phyloP scores from a whole-genome alignment of 2,329 filamentous ascomycete species.

The Huntiella decipiens region DNA sequence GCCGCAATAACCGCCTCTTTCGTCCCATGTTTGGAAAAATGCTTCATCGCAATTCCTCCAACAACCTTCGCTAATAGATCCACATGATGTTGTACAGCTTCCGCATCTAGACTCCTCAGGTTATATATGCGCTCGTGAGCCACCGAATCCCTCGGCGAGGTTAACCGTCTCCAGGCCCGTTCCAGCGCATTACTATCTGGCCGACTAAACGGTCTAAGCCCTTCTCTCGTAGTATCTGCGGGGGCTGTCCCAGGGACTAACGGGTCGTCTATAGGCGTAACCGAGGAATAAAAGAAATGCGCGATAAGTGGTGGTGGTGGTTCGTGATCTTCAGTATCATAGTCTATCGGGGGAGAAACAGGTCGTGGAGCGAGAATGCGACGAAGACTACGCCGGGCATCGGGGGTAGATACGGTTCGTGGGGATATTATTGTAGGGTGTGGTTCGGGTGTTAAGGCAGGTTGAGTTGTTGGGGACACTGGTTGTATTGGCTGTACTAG shows the following conservation, averaged over 20 bases:
- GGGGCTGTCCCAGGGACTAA: conserved; percentile 45
- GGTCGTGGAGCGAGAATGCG: neutral
- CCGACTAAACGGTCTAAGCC: conserved; percentile 57
- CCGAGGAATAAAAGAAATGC: conserved; percentile 74
- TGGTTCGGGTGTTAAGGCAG: neutral
- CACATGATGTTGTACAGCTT: conserved; percentile 17
- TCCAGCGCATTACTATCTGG: conserved; percentile 68
- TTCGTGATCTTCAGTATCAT: conserved; percentile 23
- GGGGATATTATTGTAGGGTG: neutral
- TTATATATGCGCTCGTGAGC: conserved; percentile 24
- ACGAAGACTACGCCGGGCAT: neutral
- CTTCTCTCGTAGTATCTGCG: conserved; percentile 26
- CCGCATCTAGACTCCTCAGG: neutral
- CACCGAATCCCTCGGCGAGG: conserved; percentile 26
- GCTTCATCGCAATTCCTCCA: conserved; percentile 24
- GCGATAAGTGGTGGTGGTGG: conserved; percentile 39
- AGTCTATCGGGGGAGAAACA: neutral
- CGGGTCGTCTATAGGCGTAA: conserved; percentile 71
- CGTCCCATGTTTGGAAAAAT: conserved; percentile 25
- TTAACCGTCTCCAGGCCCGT: conserved; percentile 51
- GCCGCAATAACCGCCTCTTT: conserved; percentile 3
- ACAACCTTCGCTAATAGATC: conserved; percentile 23
- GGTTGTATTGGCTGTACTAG: neutral
- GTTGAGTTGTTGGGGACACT: neutral
- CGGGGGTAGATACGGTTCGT: neutral